Percentiles rank a stretch among this genome's conserved stretches.
phyloP scores from a whole-genome alignment of 371 early-diverging fungal genomes.

The Lichtheimia ramosa region DNA sequence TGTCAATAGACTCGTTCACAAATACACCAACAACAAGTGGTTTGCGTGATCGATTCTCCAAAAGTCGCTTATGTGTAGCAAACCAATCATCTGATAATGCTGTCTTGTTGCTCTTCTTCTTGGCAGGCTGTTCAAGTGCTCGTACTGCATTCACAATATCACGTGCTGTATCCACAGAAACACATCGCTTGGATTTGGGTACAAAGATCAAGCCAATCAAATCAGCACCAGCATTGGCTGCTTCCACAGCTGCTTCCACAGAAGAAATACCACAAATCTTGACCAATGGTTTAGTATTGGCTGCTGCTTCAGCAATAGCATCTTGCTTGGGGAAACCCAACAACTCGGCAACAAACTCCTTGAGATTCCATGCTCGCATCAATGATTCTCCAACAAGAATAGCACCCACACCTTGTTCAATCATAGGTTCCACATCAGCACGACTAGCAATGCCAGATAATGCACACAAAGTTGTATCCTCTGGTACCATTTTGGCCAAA shows the following conservation, averaged over 20 bases:
- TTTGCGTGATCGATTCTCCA: slow-evolving; percentile 50
- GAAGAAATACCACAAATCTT: slow-evolving; percentile 92
- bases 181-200: slow-evolving; percentile 61
- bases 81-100: slow-evolving; percentile 55
- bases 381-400: slow-evolving; percentile 96
- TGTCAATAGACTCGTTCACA: slow-evolving; percentile 76
- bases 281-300: slow-evolving; percentile 43
- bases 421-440: slow-evolving; percentile 82
- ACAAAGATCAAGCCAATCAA: slow-evolving; percentile 93
- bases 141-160: slow-evolving; percentile 69
- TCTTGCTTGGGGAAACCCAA: slow-evolving; percentile 44
- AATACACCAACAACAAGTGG: slow-evolving; percentile 95
- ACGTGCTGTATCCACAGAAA: slow-evolving; percentile 58
- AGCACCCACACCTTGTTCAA: slow-evolving; percentile 72
- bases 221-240: slow-evolving; percentile 83
- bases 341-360: slow-evolving; percentile 72
- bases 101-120: slow-evolving; percentile 1
- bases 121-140: slow-evolving; percentile 23
- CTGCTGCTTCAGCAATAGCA: slow-evolving; percentile 1
- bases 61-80: slow-evolving; percentile 43
- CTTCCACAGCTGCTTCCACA: slow-evolving; percentile 78
- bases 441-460: slow-evolving; percentile 88
- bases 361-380: slow-evolving; percentile 84
- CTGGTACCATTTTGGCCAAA: slow-evolving; percentile 76
- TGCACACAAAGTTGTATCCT: slow-evolving; percentile 77